Base-by-base conservation (phyloP, 495 filamentous ascomycete genomes). In the Neurospora cerealis region DNA sequence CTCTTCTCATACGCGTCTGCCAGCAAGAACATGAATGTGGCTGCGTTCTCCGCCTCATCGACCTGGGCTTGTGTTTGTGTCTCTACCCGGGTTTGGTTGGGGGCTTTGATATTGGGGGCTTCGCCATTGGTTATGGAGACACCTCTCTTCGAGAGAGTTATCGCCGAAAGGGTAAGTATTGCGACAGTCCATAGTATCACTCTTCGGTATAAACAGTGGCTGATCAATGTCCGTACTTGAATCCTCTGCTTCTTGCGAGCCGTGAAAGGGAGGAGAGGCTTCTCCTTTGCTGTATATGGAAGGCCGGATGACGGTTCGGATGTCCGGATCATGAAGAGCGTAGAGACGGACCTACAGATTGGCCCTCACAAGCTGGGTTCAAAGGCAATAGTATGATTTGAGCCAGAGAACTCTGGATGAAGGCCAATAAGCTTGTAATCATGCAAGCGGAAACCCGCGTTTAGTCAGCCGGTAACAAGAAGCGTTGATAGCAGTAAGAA, bases 201-300 rank as follows among this genome's bases (percentile, higher is more conserved):
- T 71, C 84, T 78, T 54, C 84, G 80, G 71, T 85, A 85, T 6
- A 85, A 73, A 69, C 81, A 84, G 60, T 85, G 81, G 13, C 81
- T 77, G 37, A 84, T 41, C 10, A 85, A 70, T 10, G 81, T 73
- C 74, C 80, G 74, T 71, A 82, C 74, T 73, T 82, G 62, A 69
- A 76, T 32, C 32, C 69, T 77, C 4, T 73, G 69, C 39, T 73
- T 73, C 21, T 70, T 74, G 19, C 75, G 71, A 10, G 10, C 54
- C 32, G 75, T 34, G 2, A 73, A 66, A 15, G 75, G 75, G 11
- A 79, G 74, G 13, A 73, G 40, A n/a, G 69, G 70, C 46, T 74
- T 74, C 15, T 78, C 79, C 17, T 79, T 75, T 4, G 48, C 73
- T 44, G 54, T 48, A 9, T 75, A 76, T 11, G 70, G 71, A 17